Base-by-base conservation (phyloP, 1,284 basidiomycete genomes). In the Malassezia psittaci region DNA sequence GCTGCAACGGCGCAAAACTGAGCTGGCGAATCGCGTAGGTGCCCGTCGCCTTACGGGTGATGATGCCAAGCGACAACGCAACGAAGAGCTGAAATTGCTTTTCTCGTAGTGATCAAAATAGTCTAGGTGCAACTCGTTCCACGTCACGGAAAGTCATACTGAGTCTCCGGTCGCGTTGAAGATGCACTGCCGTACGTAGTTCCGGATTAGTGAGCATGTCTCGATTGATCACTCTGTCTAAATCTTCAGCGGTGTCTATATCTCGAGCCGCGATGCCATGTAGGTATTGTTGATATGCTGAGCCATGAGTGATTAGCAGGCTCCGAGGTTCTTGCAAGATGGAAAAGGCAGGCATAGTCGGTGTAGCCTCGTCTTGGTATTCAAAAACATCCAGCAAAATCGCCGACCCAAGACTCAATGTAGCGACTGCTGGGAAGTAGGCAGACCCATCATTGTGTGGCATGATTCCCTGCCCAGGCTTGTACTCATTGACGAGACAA, bases 401-500 rank as follows among this genome's bases (percentile, higher is more conserved):
- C 75, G 90, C 85, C 0, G 87, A 86, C 32, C 85, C 86, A 51
- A 96, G 78, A 11, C 89, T 90, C 53, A 96, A 78, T 10, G 90
- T 96, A 0, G 88, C 86, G 0, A 96, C 90, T 6, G 86, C 83
- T 0, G 90, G 87, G 65, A 84, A 79, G 77, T 94, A 96, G 3
- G 86, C 83, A 0, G 86, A 84, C 0, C 91, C 90, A 72, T 96
- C 91, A 76, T 94, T 85, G 68, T 94, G 91, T 0, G 90, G 88
- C 60, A 72, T 62, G 58, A 96, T 96, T 18, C 91, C 91, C 77
- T 96, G 89, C 1, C 87, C 87, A 6, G 88, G 81, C 24, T 82
- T 78, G 72, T 96, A 96, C 59, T 76, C 66, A 43, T 85, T 88
- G 48, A 67, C 62, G 38, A 66, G 64, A 58, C 93, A 81, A 77